Conservation (phyloP, 176 grass and related monocot species). For the Carex scoparia region DNA sequence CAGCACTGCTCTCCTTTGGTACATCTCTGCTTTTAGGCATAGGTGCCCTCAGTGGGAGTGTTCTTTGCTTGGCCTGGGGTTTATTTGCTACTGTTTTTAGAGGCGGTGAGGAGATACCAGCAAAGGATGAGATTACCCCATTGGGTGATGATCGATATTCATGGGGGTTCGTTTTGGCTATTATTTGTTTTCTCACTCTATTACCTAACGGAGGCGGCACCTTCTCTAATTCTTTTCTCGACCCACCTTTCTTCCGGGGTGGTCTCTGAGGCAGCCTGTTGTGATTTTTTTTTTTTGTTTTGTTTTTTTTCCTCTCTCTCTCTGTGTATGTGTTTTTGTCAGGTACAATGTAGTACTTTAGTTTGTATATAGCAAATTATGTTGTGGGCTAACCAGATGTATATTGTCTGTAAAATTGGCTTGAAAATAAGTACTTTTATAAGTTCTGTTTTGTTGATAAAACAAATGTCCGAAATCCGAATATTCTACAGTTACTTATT, state of each 20-base stretch:
- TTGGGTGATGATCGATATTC: constrained; percentile 46
- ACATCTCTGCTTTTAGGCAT: constrained; percentile 56
- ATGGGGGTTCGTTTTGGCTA: constrained; percentile 66
- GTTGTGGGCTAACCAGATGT: neutral
- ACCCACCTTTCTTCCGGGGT: constrained; percentile 63
- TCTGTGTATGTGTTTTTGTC: neutral
- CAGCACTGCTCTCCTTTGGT: constrained; percentile 62
- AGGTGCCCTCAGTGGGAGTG: constrained; percentile 70
- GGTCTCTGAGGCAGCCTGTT: constrained; percentile 34
- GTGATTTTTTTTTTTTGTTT: neutral
- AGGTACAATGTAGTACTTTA: neutral
- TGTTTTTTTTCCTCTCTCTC: neutral
- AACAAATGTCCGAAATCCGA: no score
- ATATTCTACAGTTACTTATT: no score
- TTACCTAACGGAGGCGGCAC: constrained; percentile 94
- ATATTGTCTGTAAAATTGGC: no score
- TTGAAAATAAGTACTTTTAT: no score
- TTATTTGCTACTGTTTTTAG: constrained; percentile 89
- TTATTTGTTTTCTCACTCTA: constrained; percentile 75
- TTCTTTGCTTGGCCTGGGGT: constrained; percentile 90
- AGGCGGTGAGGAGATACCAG: constrained; percentile 85
- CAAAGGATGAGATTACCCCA: constrained; percentile 90
- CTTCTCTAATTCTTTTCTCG: constrained; percentile 65
- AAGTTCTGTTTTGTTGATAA: no score
- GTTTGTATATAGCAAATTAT: neutral